Evolutionary conservation across 257 asterid species (phyloP), one percentile per base, ranked within the genome.

Genomic region (Linaria vulgaris): DNA sequence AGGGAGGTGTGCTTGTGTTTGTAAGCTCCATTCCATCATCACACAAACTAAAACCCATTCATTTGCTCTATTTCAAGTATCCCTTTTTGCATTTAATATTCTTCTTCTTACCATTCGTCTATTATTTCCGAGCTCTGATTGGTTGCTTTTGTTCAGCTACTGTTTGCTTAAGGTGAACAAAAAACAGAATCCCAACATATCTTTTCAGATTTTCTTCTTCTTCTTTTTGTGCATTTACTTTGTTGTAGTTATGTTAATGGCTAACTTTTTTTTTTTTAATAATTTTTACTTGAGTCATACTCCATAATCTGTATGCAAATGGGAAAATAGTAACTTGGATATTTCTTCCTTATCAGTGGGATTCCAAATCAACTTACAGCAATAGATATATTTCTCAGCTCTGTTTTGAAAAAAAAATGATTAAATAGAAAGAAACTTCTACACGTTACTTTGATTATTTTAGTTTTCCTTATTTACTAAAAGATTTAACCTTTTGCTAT

Each of bases 101-200:
- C 21, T 48, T 46, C 20, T 31, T 21, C 30, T 41, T 45, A 47
- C 25, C 68, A 60, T 69, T 52, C 52, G 65, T 30, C 44, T 58
- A 12, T 23, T 55, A 25, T n/a, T 54, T 22, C 54, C 31, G 34
- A 17, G 56, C 61, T 59, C 67, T 59, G 11, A 38, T 68, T 69
- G 56, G 54, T 59, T 51, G 41, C 27, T 74, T 44, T 17, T 34
- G n/a, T 44, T 44, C 21, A 50, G 38, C 58, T 41, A 2, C 58
- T 56, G 21, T 69, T 61, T 31, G 6, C 34, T 6, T 16, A 24
- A 76, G 79, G 84, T 76, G n/a, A n/a, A n/a, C n/a, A 62, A 56
- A 49, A 31, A 24, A 12, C 59, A 58, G 5, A 24, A 21, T 27
- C 47, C 51, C 38, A 19, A 17, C 22, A 12, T 59, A 13, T 55